Evolutionary conservation across 495 filamentous ascomycete species (phyloP), one percentile per base, ranked within the genome.

Genomic region (Penicillium lagena): DNA sequence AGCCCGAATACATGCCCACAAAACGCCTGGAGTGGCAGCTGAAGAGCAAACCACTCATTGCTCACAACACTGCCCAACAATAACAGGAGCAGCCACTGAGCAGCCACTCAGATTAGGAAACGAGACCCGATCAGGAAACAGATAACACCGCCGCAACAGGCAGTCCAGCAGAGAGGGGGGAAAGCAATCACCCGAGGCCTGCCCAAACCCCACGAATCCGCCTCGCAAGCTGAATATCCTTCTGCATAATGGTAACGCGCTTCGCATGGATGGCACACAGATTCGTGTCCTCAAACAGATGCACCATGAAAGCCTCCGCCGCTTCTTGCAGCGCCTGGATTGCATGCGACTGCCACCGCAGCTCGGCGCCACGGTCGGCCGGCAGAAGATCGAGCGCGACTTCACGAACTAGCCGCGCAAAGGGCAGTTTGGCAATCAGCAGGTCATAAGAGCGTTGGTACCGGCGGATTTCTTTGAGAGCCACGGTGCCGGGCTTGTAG

Each of bases 201-300:
- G 75, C 80, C 81, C 81, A 85, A 22, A 72, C 78, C 1, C 81
- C 81, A 27, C 90, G 76, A 71, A 95, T 94, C 54, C 90, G 71
- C 51, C 90, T 74, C 31, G 90, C 90, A 39, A 96, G 73, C 60
- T 95, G 90, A 36, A 96, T 90, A 64, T 96, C 90, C 64, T 93
- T 94, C 60, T 95, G 89, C 90, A 95, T 95, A 52, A 97, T 95
- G 1, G 91, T 97, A 7, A 97, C 90, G 28, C 91, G 76, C 71
- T 95, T 96, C 35, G 91, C 91, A 61, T 97, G 91, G 28, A 97
- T 86, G 12, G 91, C 91, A 67, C 91, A 93, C 27, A 97, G 76
- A 67, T 96, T 96, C 14, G 89, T 86, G 60, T 97, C 91, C 62
- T 96, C 90, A 64, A 97, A 97, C 0, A 97, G 64, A 66, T 95